Evolutionary conservation across 2,329 filamentous ascomycete species (phyloP), one percentile per base, ranked within the genome.

Genomic region (Talaromyces sp.): DNA sequence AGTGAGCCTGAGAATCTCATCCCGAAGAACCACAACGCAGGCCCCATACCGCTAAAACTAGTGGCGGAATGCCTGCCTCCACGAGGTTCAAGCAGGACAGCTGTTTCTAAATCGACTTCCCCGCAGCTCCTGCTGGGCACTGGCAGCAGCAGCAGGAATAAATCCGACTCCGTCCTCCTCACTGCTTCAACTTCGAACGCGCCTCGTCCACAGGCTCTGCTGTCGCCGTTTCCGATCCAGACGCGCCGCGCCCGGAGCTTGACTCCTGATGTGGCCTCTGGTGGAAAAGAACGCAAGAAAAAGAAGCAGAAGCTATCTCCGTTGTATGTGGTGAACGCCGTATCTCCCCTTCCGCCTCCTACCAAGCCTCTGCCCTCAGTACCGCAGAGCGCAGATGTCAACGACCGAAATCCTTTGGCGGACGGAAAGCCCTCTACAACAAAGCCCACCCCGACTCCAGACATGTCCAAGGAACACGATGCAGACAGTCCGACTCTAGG

Each of bases 261-360:
- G 52, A 61, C 61, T 44, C 58, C 61, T 25, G 62, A 58, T 58
- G 56, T 59, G 10, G 60, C 42, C 42, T 32, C 55, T 32, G 30
- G 57, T n/a, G 32, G 33, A 42, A 56, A 33, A 27, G n/a, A 17
- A 11, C 47, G 30, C 32, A 61, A 51, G 25, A 63, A 58, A 11
- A 61, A 58, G 22, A 61, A 61, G 19, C 27, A 22, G 13, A 63
- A 57, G 33, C 42, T 44, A 56, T 30, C 61, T 56, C 63, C 58
- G 27, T 54, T 60, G 58, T 62, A 62, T 54, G 60, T 59, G 25
- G 66, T 75, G 17, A 65, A 74, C 39, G 65, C 71, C 15, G 72
- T 74, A 42, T 71, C 74, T 63, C 68, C 73, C 22, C 54, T 59
- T 28, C 74, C 74, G 17, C 72, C 73, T 33, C 74, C 74, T 13